These are phyloP conservation scores for Hanseniaspora uvarum DNA, from an alignment of 1,139 yeast genomes.

Conservation along the genomic window DNA sequence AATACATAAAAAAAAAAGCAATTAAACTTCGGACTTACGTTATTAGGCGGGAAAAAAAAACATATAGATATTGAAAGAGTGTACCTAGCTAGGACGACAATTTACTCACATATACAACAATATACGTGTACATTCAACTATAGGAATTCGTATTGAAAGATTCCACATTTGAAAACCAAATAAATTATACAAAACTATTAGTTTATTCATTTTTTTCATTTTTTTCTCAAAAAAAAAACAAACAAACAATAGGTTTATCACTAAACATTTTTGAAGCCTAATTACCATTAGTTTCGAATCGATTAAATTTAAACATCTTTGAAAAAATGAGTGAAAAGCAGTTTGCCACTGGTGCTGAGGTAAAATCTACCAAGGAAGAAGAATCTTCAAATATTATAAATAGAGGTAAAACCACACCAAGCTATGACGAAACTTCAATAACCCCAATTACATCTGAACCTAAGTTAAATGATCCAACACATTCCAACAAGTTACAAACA, in stretches of 20 bases:
- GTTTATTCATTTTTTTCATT: too few relatives aligned
- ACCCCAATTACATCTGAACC: not conserved
- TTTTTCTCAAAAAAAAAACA: not conserved
- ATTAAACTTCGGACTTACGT: not conserved
- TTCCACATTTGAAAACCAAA: too few relatives aligned
- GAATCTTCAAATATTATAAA: not conserved
- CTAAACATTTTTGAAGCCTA: not conserved
- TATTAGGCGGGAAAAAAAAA: not conserved
- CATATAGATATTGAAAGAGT: not conserved
- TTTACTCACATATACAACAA: too few relatives aligned
- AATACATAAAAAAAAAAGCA: not conserved
- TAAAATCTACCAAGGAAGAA: not conserved
- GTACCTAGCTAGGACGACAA: not conserved
- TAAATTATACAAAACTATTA: too few relatives aligned
- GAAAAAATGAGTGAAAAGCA: not conserved
- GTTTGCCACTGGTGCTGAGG: constrained; percentile 1
- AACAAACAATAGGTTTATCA: not conserved
- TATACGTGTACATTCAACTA: too few relatives aligned
- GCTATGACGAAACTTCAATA: not conserved
- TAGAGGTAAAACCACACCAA: not conserved
- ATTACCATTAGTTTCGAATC: not conserved
- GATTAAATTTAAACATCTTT: not conserved
- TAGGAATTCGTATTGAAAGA: too few relatives aligned
- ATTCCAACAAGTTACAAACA: constrained; percentile 58
- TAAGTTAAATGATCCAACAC: constrained; percentile 24